Percentiles rank a stretch among this genome's conserved stretches.
phyloP scores from a whole-genome alignment of 805 yeast species.

The Candida chauliodis region DNA sequence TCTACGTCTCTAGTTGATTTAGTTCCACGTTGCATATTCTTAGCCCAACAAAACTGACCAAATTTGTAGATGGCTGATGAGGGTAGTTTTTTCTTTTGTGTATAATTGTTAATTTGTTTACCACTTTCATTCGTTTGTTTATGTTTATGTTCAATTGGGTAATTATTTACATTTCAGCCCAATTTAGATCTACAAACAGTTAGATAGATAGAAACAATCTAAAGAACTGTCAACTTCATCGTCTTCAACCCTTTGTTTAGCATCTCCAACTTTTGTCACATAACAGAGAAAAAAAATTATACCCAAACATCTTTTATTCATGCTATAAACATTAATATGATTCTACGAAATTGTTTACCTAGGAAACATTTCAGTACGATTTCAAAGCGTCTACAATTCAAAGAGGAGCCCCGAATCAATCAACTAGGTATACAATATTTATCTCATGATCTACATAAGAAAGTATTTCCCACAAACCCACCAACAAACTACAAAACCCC shows the following conservation, averaged over 20 bases:
- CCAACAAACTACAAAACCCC: conserved; percentile 25
- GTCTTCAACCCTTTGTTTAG: too few relatives aligned
- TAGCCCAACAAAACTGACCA: too few relatives aligned
- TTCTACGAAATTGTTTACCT: conserved; percentile 1
- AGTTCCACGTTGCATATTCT: too few relatives aligned
- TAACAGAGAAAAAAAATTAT: too few relatives aligned
- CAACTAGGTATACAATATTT: conserved; percentile 81
- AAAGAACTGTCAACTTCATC: too few relatives aligned
- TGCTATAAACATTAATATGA: too few relatives aligned
- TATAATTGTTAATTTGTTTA: too few relatives aligned
- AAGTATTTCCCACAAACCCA: conserved; percentile 50
- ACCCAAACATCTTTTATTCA: too few relatives aligned
- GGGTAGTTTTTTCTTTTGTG: too few relatives aligned
- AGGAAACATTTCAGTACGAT: background rate
- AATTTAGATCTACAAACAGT: background rate
- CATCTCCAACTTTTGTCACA: too few relatives aligned
- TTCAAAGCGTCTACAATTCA: conserved; percentile 22
- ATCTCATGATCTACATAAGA: conserved; percentile 53
- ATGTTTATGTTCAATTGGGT: background rate
- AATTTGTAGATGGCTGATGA: too few relatives aligned
- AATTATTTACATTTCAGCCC: background rate
- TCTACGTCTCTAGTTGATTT: too few relatives aligned
- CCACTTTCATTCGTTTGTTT: background rate
- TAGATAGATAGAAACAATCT: background rate
- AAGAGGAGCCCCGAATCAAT: conserved; percentile 62